phyloP scores from a whole-genome alignment of 768 basidiomycete genomes.

The Mycena alexandri region DNA sequence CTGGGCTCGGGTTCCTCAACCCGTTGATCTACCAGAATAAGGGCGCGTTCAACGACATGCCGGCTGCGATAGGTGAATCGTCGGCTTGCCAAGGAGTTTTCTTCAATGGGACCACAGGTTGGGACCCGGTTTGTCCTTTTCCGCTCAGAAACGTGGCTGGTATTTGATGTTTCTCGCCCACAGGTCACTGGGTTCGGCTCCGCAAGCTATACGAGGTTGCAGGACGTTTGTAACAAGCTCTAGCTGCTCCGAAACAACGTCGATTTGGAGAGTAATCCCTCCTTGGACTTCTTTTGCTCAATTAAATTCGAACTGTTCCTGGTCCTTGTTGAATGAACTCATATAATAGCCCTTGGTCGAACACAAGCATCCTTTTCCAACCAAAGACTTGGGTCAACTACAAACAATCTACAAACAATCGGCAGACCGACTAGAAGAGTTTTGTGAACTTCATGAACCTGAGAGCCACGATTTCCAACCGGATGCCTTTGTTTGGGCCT shows the following conservation, averaged over 20 bases:
- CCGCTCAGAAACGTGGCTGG: neutral
- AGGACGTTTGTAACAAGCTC: neutral
- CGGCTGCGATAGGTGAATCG: neutral
- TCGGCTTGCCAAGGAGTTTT: neutral
- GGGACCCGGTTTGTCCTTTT: neutral
- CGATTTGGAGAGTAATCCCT: too few species aligned
- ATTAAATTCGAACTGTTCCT: too few species aligned
- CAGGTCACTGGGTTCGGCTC: neutral
- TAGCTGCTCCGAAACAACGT: neutral
- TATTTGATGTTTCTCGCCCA: too few species aligned
- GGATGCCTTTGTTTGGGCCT: slow-evolving; percentile 8
- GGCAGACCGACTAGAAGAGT: too few species aligned
- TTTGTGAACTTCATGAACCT: neutral
- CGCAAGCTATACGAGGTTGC: neutral
- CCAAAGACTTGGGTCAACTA: too few species aligned
- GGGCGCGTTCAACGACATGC: neutral
- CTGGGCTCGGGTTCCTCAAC: neutral
- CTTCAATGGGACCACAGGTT: neutral
- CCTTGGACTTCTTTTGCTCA: too few species aligned
- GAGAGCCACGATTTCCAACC: slow-evolving; percentile 29
- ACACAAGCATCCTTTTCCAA: too few species aligned
- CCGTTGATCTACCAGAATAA: neutral
- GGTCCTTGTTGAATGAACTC: too few species aligned
- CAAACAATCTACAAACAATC: too few species aligned
- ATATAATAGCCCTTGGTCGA: too few species aligned